Conservation (phyloP, 1,139 yeast genomes). For the Yamadazyma diddensiae region DNA sequence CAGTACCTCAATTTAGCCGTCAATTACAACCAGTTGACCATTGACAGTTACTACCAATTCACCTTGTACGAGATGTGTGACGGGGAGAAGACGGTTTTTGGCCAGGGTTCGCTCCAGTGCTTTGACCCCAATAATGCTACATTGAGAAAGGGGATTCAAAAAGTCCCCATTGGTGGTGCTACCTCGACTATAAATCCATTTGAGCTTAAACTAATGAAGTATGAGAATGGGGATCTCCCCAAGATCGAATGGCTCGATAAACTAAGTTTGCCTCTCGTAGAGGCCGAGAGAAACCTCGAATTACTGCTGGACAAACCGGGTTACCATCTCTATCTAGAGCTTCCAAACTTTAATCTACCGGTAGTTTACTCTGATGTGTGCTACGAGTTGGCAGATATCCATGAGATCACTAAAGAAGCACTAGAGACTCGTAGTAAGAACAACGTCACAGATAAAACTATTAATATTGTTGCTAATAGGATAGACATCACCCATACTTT, state of each 20-base stretch:
- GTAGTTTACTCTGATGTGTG: conserved; percentile 69
- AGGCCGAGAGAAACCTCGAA: conserved; percentile 36
- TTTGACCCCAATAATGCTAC: conserved; percentile 45
- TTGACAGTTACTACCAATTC: conserved; percentile 58
- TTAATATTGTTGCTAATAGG: conserved; percentile 32
- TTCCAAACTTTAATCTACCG: conserved; percentile 77
- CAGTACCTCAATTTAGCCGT: conserved; percentile 72
- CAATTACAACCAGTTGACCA: conserved; percentile 63
- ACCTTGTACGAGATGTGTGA: conserved; percentile 67
- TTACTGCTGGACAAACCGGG: conserved; percentile 20
- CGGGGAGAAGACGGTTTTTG: conserved; percentile 48
- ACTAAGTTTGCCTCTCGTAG: conserved; percentile 52
- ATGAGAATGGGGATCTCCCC: conserved; percentile 66
- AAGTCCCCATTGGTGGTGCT: conserved; percentile 25
- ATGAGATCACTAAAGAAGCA: conserved; percentile 9
- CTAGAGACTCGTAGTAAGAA: conserved; percentile 6
- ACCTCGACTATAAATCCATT: conserved; percentile 28
- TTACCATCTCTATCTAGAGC: conserved; percentile 61
- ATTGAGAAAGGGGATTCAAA: conserved; percentile 38
- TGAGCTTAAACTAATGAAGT: conserved; percentile 57
- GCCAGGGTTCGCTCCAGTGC: conserved; percentile 56
- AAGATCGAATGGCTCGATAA: conserved; percentile 76
- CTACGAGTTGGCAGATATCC: conserved; percentile 18
- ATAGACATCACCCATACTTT: conserved; percentile 24
- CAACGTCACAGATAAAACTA: conserved; percentile 10